Conservation (phyloP, 176 grass and related monocot species). For the Cenchrus fungigraminus region DNA sequence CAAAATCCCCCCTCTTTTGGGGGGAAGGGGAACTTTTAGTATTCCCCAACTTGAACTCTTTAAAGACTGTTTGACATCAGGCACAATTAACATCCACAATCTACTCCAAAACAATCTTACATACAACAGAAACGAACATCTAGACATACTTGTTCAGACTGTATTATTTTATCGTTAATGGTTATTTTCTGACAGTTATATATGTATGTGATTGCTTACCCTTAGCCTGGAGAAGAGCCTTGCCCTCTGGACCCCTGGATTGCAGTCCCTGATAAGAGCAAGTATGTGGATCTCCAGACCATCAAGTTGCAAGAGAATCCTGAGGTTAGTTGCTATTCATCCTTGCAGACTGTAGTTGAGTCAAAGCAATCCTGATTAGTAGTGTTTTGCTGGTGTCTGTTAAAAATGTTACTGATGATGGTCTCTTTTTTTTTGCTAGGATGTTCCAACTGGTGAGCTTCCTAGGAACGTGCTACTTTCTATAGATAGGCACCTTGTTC, state of each 20-base stretch:
- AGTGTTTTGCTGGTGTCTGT: neutral
- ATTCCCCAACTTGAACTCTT: neutral
- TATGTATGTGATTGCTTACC: slow-evolving; percentile 18
- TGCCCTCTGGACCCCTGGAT: slow-evolving; percentile 97
- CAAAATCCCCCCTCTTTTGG: neutral
- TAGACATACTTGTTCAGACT: neutral
- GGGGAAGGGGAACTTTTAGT: neutral
- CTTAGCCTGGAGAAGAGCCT: slow-evolving; percentile 86
- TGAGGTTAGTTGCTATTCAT: slow-evolving; percentile 58
- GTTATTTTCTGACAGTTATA: neutral
- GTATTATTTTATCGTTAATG: slow-evolving; percentile 10
- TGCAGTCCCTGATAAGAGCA: slow-evolving; percentile 94
- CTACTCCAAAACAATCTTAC: neutral
- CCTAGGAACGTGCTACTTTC: slow-evolving; percentile 91
- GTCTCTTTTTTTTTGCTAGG: slow-evolving; percentile 55
- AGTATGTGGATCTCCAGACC: slow-evolving; percentile 96
- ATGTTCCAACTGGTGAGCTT: slow-evolving; percentile 98
- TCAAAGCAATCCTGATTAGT: neutral
- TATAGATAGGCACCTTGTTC: slow-evolving; percentile 89
- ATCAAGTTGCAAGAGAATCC: slow-evolving; percentile 98
- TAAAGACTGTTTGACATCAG: too few species aligned
- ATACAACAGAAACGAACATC: too few species aligned
- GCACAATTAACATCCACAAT: neutral
- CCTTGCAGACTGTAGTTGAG: neutral
- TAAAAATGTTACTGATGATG: neutral